Base-by-base conservation (phyloP, 2,329 filamentous ascomycete genomes). In the Monilinia fructigena region DNA sequence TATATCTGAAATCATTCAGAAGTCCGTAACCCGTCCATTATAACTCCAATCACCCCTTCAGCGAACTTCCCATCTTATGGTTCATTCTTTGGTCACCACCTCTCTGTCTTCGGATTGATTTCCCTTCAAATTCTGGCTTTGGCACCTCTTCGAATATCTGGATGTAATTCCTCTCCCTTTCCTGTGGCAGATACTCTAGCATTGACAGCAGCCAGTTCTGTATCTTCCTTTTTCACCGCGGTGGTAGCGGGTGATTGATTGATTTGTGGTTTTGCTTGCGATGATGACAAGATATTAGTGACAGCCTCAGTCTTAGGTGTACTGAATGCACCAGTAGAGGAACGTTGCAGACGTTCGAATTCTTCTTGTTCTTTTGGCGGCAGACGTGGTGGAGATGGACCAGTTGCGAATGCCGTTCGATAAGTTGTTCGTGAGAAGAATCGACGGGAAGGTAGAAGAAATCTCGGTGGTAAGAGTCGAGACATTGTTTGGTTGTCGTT, bases 11-110 rank as follows among this genome's bases (percentile, higher is more conserved):
- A 26, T 2, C n/a, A 45, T 63, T 72, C 45, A 87, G 68, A 99
- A 99, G 79, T 99, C 95, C 31, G 94, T 98, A 65, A 96, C 93
- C 70, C 94, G 83, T 56, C 95, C 95, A 78, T 97, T 97, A 78
- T 91, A 99, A 77, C 92, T 97, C 90, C 93, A 99, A 74, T 89
- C 86, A 0, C 74, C 75, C 18, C 69, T 74, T 91, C 88, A 0
- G 91, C 89, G 0, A 76, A 23, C 83, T 81, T 0, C 93, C 94
- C 94, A 97, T 73, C 93, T 82, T 76, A 76, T 62, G 95, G 95
- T 79, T 99, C 94, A 76, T 96, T 98, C 87, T 98, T 99, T 7
- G 95, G 95, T 0, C 95, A 7, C 95, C 95, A 97, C 87, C 82
- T 99, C 95, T 31, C 95, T 1, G 95, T 99, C 82, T 89, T 90